Conservation (phyloP, 73 alveolate genomes). For the Tetrahymena thermophila region DNA sequence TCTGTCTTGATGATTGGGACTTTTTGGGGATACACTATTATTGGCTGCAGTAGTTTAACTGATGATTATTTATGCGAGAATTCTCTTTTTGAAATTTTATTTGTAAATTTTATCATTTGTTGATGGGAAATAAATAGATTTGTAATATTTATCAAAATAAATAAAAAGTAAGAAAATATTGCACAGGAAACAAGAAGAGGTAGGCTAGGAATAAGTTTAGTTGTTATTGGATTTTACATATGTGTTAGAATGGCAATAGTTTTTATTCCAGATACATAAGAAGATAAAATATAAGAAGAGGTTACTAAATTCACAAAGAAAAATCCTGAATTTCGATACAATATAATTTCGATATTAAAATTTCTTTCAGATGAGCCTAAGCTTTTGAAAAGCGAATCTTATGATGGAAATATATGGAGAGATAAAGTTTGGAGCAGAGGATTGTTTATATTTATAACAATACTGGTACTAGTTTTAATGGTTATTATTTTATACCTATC, state of each 20-base stretch:
- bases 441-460: slow-evolving; percentile 53
- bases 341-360: neutral
- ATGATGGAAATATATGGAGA: slow-evolving; percentile 83
- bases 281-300: slow-evolving; percentile 10
- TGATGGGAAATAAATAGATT: slow-evolving; percentile 7
- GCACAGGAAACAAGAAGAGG: slow-evolving; percentile 60
- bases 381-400: slow-evolving; percentile 38
- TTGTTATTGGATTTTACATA: slow-evolving; percentile 60
- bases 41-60: neutral
- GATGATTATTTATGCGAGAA: slow-evolving; percentile 31
- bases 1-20: slow-evolving; percentile 59
- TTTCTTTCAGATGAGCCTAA: neutral
- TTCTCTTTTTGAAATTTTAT: slow-evolving; percentile 44
- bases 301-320: neutral
- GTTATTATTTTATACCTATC: slow-evolving; percentile 58
- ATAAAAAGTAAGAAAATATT: slow-evolving; percentile 34
- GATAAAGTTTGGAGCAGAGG: slow-evolving; percentile 69
- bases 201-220: slow-evolving; percentile 64
- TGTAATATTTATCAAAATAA: slow-evolving; percentile 1
- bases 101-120: slow-evolving; percentile 46
- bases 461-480: slow-evolving; percentile 44
- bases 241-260: slow-evolving; percentile 55
- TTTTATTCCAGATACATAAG: slow-evolving; percentile 55
- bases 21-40: slow-evolving; percentile 27
- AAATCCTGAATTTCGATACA: neutral